These are phyloP conservation scores for Ulvella scutata DNA, from an alignment of 139 green algal species.

Conservation along the genomic window DNA sequence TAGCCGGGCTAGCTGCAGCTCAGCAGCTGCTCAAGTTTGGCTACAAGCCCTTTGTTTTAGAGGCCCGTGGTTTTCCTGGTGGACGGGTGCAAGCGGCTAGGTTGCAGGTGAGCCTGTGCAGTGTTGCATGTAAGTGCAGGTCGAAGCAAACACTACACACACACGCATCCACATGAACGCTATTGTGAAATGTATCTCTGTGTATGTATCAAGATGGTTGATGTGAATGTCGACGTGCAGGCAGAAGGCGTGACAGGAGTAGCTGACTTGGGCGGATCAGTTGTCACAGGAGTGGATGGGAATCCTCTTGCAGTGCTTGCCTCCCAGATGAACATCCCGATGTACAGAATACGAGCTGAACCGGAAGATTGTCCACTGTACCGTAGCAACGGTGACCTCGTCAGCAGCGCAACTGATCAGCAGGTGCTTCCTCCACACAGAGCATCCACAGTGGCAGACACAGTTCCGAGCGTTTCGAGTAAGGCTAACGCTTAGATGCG, in stretches of 20 bases:
- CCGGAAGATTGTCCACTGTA: slow-evolving; percentile 40
- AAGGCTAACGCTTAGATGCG: too few species aligned
- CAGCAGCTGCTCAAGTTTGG: slow-evolving; percentile 65
- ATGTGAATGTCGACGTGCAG: slow-evolving; percentile 9
- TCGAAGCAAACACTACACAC: not conserved
- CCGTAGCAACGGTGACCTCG: slow-evolving; percentile 25
- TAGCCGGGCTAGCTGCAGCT: slow-evolving; percentile 68
- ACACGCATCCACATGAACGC: not conserved
- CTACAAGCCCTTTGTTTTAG: slow-evolving; percentile 67
- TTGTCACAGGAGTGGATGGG: slow-evolving; percentile 85
- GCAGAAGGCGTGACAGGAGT: slow-evolving; percentile 20
- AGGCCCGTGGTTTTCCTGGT: slow-evolving; percentile 56
- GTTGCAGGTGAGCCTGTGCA: slow-evolving; percentile 25
- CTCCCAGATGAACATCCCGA: slow-evolving; percentile 47
- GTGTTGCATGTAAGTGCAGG: not conserved
- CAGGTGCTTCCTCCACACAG: slow-evolving; percentile 18
- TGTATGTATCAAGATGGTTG: not conserved
- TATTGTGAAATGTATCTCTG: not conserved
- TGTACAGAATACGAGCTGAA: slow-evolving; percentile 54
- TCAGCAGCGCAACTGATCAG: slow-evolving; percentile 24
- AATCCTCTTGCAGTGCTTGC: slow-evolving; percentile 85
- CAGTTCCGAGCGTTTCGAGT: too few species aligned
- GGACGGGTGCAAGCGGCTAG: slow-evolving; percentile 63
- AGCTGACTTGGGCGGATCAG: slow-evolving; percentile 76
- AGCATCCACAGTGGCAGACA: too few species aligned